Percentiles rank a stretch among this genome's conserved stretches.
Evolutionary conservation across 306 rosid genomes (phyloP).

Genomic region (Dryas octopetala): DNA sequence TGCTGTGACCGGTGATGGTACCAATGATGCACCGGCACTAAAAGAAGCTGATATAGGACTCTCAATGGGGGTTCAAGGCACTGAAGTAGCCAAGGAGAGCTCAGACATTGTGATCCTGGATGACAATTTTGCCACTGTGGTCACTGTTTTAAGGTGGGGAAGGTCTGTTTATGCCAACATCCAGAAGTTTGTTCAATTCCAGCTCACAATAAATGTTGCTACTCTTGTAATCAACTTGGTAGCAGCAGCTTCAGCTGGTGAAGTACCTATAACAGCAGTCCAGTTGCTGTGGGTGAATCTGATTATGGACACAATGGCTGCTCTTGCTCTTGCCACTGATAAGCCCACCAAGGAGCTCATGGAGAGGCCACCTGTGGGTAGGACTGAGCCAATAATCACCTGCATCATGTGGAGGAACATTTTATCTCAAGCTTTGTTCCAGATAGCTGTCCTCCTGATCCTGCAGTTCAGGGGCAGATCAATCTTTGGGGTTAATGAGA

Average conservation of each 20-base stretch:
- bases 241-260: slow-evolving; percentile 23
- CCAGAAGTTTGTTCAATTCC: slow-evolving; percentile 40
- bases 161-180: slow-evolving; percentile 35
- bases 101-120: slow-evolving; percentile 37
- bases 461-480: slow-evolving; percentile 27
- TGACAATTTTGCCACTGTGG: slow-evolving; percentile 32
- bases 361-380: slow-evolving; percentile 20
- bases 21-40: slow-evolving; percentile 35
- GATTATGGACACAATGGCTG: slow-evolving; percentile 34
- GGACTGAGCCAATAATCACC: slow-evolving; percentile 30
- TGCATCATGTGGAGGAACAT: slow-evolving; percentile 39
- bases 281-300: slow-evolving; percentile 36
- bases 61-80: slow-evolving; percentile 44
- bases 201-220: slow-evolving; percentile 31
- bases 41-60: slow-evolving; percentile 36
- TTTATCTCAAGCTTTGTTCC: slow-evolving; percentile 27
- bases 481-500: slow-evolving; percentile 14
- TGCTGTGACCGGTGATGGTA: slow-evolving; percentile 35
- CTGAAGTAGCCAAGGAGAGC: slow-evolving; percentile 29
- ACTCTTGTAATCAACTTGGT: slow-evolving; percentile 33
- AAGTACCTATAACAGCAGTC: slow-evolving; percentile 27
- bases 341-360: slow-evolving; percentile 28
- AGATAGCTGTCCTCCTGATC: slow-evolving; percentile 20
- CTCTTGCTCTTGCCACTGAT: slow-evolving; percentile 35
- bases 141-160: slow-evolving; percentile 36